These are phyloP conservation scores for Glycyrrhiza uralensis DNA, from an alignment of 306 rosid genomes.

Conservation along the genomic window DNA sequence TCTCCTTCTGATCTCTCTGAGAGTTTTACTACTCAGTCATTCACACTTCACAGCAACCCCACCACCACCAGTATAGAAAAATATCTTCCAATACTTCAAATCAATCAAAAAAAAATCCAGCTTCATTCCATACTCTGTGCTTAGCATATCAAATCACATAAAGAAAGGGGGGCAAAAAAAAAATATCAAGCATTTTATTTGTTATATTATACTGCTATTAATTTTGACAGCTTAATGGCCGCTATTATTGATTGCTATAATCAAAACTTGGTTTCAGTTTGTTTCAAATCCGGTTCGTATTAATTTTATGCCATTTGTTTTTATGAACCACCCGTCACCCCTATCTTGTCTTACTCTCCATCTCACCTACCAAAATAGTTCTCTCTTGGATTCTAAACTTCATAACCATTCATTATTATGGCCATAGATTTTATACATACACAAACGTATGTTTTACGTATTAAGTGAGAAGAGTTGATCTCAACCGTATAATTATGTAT, in stretches of 20 bases:
- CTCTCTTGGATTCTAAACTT: neutral
- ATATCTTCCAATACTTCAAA: conserved; percentile 27
- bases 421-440: neutral
- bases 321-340: conserved; percentile 18
- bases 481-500: neutral
- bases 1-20: neutral
- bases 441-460: neutral
- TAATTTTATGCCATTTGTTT: conserved; percentile 23
- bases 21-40: conserved; percentile 19
- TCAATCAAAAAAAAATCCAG: neutral
- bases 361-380: conserved; percentile 30
- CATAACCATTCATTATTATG: neutral
- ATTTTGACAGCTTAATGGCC: conserved; percentile 37
- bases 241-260: conserved; percentile 35
- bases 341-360: conserved; percentile 25
- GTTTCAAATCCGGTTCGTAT: conserved; percentile 27
- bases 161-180: neutral
- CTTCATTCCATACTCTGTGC: neutral
- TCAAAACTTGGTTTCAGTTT: conserved; percentile 17
- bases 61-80: conserved; percentile 5
- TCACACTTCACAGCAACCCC: no score
- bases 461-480: neutral
- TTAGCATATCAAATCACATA: conserved; percentile 10
- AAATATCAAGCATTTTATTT: neutral
- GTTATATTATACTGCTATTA: conserved; percentile 17